Conservation (phyloP, 345 rosid genomes). For the Garcia nutans region DNA sequence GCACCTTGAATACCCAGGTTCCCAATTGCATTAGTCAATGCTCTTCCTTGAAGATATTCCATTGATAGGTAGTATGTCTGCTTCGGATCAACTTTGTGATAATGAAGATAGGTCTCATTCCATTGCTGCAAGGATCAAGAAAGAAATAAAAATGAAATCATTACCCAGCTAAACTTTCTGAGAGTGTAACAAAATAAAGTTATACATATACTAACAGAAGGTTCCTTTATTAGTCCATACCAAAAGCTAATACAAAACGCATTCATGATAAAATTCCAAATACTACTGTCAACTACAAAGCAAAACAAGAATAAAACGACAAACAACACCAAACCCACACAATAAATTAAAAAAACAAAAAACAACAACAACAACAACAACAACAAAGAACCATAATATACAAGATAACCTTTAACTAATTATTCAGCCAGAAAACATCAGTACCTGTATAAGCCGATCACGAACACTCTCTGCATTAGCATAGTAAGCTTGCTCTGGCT, state of each 20-base stretch:
- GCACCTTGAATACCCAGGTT: constrained; percentile 68
- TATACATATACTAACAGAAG: neutral
- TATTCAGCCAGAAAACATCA: neutral
- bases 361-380: neutral
- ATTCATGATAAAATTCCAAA: neutral
- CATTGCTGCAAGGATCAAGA: constrained; percentile 62
- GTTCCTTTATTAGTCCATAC: neutral
- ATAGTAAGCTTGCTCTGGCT: constrained; percentile 79
- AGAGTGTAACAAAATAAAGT: neutral
- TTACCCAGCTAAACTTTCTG: neutral
- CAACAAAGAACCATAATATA: neutral
- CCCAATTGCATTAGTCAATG: constrained; percentile 86
- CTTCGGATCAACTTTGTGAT: constrained; percentile 75
- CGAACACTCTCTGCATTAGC: constrained; percentile 90
- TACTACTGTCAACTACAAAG: neutral
- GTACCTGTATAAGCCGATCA: constrained; percentile 80
- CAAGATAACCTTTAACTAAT: neutral
- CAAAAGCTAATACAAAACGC: too few species aligned
- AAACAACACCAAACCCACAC: neutral
- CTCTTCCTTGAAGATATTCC: constrained; percentile 98
- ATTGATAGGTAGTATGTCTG: constrained; percentile 94
- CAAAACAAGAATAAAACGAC: neutral
- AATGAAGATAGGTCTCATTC: constrained; percentile 84
- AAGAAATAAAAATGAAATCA: constrained; percentile 13
- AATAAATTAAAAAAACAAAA: neutral